Evolutionary conservation across 2,329 filamentous ascomycete species (phyloP).

Genomic region (Diaporthe amygdali): DNA sequence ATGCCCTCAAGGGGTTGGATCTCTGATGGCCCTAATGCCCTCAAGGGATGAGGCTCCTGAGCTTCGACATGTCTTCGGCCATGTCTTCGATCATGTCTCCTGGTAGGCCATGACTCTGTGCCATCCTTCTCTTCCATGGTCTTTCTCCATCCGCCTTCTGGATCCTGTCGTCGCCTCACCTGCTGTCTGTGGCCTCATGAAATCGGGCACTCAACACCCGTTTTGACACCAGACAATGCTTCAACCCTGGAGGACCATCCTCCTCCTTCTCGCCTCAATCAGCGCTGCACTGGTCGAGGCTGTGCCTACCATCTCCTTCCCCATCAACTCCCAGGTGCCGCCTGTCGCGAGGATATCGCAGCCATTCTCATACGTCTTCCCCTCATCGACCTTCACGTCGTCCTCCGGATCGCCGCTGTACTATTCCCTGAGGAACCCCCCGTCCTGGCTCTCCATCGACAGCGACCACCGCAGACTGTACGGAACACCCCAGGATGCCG

Average conservation of each 20-base stretch:
- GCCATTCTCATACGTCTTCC: slow-evolving; percentile 74
- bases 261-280: slow-evolving; percentile 35
- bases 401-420: slow-evolving; percentile 55
- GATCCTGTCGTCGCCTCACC: neutral
- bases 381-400: slow-evolving; percentile 75
- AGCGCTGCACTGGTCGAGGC: slow-evolving; percentile 36
- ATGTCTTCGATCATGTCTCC: slow-evolving; percentile 8
- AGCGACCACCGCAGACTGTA: slow-evolving; percentile 67
- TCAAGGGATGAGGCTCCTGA: slow-evolving; percentile 15
- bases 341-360: slow-evolving; percentile 74
- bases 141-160: neutral
- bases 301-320: slow-evolving; percentile 62
- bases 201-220: slow-evolving; percentile 11
- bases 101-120: slow-evolving; percentile 17
- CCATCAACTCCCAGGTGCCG: slow-evolving; percentile 84
- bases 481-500: slow-evolving; percentile 67
- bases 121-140: slow-evolving; percentile 5
- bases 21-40: slow-evolving; percentile 1
- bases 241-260: neutral
- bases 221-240: slow-evolving; percentile 22
- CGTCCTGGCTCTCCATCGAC: slow-evolving; percentile 78
- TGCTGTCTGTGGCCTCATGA: slow-evolving; percentile 10
- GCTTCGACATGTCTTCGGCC: slow-evolving; percentile 7
- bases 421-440: slow-evolving; percentile 70
- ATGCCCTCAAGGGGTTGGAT: slow-evolving; percentile 21